phyloP scores from a whole-genome alignment of 306 rosid species.

The Dryas alaskensis region DNA sequence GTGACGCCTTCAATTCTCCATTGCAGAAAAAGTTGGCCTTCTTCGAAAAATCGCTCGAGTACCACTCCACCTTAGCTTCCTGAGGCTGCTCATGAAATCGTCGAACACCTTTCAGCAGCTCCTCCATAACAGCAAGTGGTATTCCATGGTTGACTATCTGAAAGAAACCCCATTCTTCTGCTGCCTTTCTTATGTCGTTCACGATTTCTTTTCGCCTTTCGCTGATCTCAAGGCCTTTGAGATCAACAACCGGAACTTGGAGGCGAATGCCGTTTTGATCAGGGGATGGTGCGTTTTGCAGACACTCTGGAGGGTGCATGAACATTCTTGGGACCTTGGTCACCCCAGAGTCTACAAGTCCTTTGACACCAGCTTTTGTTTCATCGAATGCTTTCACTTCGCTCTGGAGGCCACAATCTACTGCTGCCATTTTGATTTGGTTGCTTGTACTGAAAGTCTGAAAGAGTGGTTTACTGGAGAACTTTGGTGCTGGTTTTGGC shows the following conservation, averaged over 20 bases:
- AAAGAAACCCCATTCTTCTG: conserved; percentile 55
- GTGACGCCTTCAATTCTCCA: conserved; percentile 36
- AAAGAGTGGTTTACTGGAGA: no score
- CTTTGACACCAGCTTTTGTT: conserved; percentile 67
- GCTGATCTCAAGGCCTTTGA: conserved; percentile 24
- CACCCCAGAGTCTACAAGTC: conserved; percentile 56
- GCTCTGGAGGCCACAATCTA: conserved; percentile 35
- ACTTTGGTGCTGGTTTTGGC: background rate
- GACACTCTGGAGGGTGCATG: conserved; percentile 49
- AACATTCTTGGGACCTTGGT: conserved; percentile 52
- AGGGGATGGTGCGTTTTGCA: conserved; percentile 3
- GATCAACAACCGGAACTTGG: conserved; percentile 48
- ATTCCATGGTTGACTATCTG: conserved; percentile 57
- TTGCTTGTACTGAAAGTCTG: background rate
- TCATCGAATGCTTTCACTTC: conserved; percentile 57
- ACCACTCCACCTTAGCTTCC: conserved; percentile 44
- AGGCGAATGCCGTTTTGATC: background rate
- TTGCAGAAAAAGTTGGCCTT: conserved; percentile 41
- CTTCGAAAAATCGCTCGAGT: conserved; percentile 30
- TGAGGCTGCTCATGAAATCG: conserved; percentile 49
- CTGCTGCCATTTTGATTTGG: background rate
- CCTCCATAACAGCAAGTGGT: conserved; percentile 29
- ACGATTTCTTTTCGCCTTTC: conserved; percentile 27
- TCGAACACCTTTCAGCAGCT: conserved; percentile 33
- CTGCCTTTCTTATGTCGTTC: conserved; percentile 36